Conservation (phyloP, 805 yeast species). For the Aciculoconidium aculeatum region DNA sequence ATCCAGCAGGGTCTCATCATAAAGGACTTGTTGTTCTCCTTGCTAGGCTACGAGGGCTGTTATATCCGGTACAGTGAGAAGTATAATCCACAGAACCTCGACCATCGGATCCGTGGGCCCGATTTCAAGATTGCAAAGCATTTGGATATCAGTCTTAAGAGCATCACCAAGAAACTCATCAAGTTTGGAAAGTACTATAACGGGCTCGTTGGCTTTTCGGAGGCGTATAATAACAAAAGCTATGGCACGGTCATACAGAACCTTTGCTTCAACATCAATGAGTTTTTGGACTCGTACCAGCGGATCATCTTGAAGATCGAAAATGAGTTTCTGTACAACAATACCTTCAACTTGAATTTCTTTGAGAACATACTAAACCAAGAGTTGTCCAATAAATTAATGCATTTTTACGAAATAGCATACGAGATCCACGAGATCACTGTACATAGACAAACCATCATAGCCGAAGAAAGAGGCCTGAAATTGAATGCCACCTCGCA, state of each 20-base stretch:
- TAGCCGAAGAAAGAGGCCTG: constrained; percentile 14
- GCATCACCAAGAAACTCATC: constrained; percentile 56
- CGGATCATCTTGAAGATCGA: constrained; percentile 42
- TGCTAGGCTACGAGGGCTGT: constrained; percentile 72
- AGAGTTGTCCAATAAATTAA: constrained; percentile 28
- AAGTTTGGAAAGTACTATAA: constrained; percentile 59
- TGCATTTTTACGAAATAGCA: constrained; percentile 54
- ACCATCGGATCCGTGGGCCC: constrained; percentile 56
- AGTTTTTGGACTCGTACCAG: constrained; percentile 22
- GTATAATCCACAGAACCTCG: constrained; percentile 42
- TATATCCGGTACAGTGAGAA: constrained; percentile 64
- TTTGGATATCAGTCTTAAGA: constrained; percentile 69
- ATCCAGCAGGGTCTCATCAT: constrained; percentile 71
- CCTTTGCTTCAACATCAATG: constrained; percentile 53
- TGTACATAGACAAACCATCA: constrained; percentile 22
- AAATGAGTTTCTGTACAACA: constrained; percentile 41
- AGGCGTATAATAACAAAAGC: constrained; percentile 45
- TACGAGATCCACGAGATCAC: constrained; percentile 47
- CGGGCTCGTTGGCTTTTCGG: constrained; percentile 55
- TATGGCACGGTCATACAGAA: constrained; percentile 75
- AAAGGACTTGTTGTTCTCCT: constrained; percentile 61
- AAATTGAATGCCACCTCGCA: constrained; percentile 10
- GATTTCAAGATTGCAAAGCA: constrained; percentile 67
- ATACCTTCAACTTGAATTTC: constrained; percentile 51
- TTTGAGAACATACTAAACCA: constrained; percentile 39